Evolutionary conservation across 768 basidiomycete species (phyloP).

Genomic region (Steccherinum ochraceum): DNA sequence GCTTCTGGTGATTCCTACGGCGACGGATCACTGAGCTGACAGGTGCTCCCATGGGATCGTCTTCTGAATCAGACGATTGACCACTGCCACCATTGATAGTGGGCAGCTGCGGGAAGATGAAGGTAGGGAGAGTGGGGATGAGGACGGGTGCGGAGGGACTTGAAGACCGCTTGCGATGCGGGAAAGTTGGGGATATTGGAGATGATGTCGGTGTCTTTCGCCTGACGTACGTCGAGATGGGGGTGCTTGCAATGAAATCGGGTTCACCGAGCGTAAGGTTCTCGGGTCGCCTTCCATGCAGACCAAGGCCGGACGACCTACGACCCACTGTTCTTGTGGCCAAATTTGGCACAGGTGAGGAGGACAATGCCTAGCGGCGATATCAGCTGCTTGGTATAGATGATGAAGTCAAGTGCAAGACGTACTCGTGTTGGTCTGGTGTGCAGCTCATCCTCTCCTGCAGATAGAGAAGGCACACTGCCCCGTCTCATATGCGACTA

Average conservation of each 20-base stretch:
- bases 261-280: slow-evolving; percentile 21
- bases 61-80: slow-evolving; percentile 22
- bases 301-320: slow-evolving; percentile 12
- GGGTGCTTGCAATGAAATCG: slow-evolving; percentile 37
- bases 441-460: slow-evolving; percentile 15
- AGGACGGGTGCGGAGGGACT: slow-evolving; percentile 44
- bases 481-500: slow-evolving; percentile 23
- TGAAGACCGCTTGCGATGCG: slow-evolving; percentile 25
- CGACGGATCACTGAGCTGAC: not conserved
- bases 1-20: not conserved
- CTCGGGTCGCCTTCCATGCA: slow-evolving; percentile 6
- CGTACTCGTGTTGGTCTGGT: slow-evolving; percentile 21
- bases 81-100: slow-evolving; percentile 3
- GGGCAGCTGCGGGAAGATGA: slow-evolving; percentile 19
- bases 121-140: slow-evolving; percentile 56
- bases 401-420: not conserved
- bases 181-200: slow-evolving; percentile 61
- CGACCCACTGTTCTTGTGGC: slow-evolving; percentile 11
- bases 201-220: slow-evolving; percentile 73
- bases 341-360: slow-evolving; percentile 22
- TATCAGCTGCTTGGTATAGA: not conserved
- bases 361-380: slow-evolving; percentile 20
- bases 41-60: slow-evolving; percentile 16
- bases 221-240: slow-evolving; percentile 76
- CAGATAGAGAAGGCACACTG: slow-evolving; percentile 19